Base-by-base conservation (phyloP, 148 eudicot species). In the Camellia japonica region DNA sequence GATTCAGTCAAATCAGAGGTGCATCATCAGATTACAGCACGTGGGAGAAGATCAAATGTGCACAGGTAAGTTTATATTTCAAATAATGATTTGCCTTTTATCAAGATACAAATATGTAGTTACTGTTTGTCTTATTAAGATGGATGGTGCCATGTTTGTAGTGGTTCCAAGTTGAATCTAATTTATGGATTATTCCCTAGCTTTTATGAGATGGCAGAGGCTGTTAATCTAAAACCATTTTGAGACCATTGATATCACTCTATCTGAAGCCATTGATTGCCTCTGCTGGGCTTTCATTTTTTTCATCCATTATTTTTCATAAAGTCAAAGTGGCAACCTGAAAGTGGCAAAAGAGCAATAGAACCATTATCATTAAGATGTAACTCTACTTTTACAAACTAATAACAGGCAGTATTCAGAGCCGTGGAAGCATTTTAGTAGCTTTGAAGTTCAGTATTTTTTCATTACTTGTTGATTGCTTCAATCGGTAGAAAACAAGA, bases 21-120 rank as follows among this genome's bases (percentile, higher is more conserved):
- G 81, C 98, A 96, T 87, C 99, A 96, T 82, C 97, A 89, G 83
- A 93, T 96, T 56, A 96, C 99, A 52, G 84, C 90, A 46, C 97
- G 95, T 8, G 87, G 86, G 46, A 85, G 90, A 77, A 88, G 84
- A 82, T 80, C 83, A 66, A 86, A 74, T 23, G 90, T 96, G 78
- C 99, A 96, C 93, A 93, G 97, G 98, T 93, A 77, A 68, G 61
- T 11, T 51, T 59, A 38, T 38, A 59, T 19, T 54, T 23, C 56
- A 60, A 19, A 61, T n/a, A 41, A 12, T 46, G 62, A 13, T 30
- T n/a, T 23, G 3, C 62, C 44, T 19, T 70, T 70, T 12, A 3
- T 23, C 55, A 15, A 38, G 10, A 38, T 30, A 75, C 66, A 19
- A 44, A 18, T n/a, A 2, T 43, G 78, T 10, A 60, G 42, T 72